Base-by-base conservation (phyloP, 1,284 basidiomycete species). In the Boletus semigastroideus region DNA sequence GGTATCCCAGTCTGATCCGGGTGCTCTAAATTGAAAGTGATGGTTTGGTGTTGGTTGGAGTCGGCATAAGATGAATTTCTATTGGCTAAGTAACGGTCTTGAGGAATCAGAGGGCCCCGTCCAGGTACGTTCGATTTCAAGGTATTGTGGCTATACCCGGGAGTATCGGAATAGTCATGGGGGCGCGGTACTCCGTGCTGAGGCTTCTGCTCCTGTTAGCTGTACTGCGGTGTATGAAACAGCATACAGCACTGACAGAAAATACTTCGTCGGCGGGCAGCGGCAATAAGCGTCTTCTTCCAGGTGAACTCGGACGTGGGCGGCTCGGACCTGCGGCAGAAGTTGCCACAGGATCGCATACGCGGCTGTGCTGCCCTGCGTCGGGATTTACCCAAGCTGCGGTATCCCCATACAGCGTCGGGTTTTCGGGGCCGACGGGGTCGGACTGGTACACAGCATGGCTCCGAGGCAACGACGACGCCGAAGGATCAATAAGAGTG, bases 121-220 rank as follows among this genome's bases (percentile, higher is more conserved):
- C 61, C 64, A 19, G 6, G 16, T 10, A 57, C 25, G 1, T 46
- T 27, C 3, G 53, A 28, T 14, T n/a, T n/a, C n/a, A n/a, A n/a
- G n/a, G 27, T 38, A 11, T 36, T 47, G 28, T 34, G 52, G n/a
- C 38, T 39, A 28, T 30, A 59, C 19, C n/a, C 19, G 10, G 17
- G 61, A 22, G 22, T 5, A 22, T 22, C 22, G 55, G 54, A 41
- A 6, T 44, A 27, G 10, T 48, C 30, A 30, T 47, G 45, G 40
- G 66, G 66, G 16, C 57, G 57, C 7, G 46, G 1, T n/a, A 65
- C 60, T 33, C 57, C 52, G 7, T 67, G 54, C 47, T n/a, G 46
- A 45, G 51, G 22, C 22, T 22, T 44, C 67, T 65, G 22, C 6
- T 33, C 33, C 45, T 30, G 38, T 48, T 25, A 65, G 62, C 63